Base-by-base conservation (phyloP, 1,139 yeast species). In the Blastobotrys apis region DNA sequence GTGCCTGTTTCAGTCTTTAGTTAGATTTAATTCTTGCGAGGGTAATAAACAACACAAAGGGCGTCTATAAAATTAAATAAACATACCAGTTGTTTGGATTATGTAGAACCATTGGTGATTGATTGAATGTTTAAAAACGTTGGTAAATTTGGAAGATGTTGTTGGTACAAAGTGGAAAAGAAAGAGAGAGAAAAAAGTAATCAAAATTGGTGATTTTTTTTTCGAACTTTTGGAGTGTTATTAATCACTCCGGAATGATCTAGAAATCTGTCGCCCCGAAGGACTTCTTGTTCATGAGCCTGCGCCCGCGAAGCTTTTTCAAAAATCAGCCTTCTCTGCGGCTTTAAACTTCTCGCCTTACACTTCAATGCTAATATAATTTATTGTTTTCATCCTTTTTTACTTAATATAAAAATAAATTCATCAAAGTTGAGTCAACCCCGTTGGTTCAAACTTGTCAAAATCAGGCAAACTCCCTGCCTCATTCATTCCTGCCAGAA, bases 31-130 rank as follows among this genome's bases (percentile, higher is more conserved):
- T 23, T 23, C 10, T 6, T 23, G 26, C 10, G 26, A 6, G 6
- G 9, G n/a, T n/a, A n/a, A n/a, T 25, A 12, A 12, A 9, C 12
- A 25, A 12, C 12, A 25, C 12, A 8, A 12, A 25, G 27, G 12
- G 12, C 8, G 27, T 12, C 27, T 12, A 25, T 25, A 25, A 12
- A 25, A 9, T 31, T 17, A 13, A 31, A n/a, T n/a, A 5, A 10
- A 44, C 60, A 32, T 49, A 57, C 61, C 87, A 81, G 65, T 81
- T 81, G 64, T 81, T 81, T 37, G 87, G 87, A 68, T 81, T 81
- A 60, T 80, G 80, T 36, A 81, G 79, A 41, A 78, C 87, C 87
- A 81, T 81, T 44, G 34, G 53, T 5, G 23, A 15, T 37, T 13
- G 17, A 10, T 4, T 15, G 27, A n/a, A 36, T 13, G 17, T 5